phyloP scores from a whole-genome alignment of 306 rosid genomes.

The Macrotyloma uniflorum region DNA sequence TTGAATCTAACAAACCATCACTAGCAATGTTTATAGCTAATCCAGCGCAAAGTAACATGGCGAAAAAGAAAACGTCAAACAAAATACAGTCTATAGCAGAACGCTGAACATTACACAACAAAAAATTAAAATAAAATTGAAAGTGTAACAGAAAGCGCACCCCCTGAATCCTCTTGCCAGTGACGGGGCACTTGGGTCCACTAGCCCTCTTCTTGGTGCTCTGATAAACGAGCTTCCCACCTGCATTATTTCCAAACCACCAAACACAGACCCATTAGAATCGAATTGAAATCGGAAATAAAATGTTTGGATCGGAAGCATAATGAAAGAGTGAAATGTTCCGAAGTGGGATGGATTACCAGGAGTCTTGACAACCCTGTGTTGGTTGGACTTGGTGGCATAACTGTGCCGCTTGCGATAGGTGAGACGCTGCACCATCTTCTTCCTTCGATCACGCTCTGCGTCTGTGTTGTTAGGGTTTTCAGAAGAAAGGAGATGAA shows the following conservation, averaged over 20 bases:
- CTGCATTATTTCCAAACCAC: conserved; percentile 38
- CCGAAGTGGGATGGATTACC: conserved; percentile 34
- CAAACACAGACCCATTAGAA: neutral
- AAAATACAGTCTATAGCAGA: neutral
- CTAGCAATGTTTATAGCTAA: neutral
- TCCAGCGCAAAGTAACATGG: neutral
- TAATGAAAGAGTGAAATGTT: neutral
- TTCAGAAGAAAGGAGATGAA: conserved; percentile 1
- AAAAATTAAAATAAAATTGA: neutral
- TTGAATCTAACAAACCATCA: neutral
- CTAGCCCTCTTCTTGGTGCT: conserved; percentile 78
- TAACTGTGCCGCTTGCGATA: conserved; percentile 75
- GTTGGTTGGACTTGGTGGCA: conserved; percentile 79
- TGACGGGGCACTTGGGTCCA: conserved; percentile 80
- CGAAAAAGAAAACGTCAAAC: neutral
- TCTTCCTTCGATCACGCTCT: conserved; percentile 31
- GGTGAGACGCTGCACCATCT: conserved; percentile 82
- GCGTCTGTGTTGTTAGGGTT: conserved; percentile 38
- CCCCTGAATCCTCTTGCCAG: conserved; percentile 85
- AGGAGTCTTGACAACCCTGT: conserved; percentile 76
- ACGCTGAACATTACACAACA: neutral
- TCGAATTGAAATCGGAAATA: neutral
- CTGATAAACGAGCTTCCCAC: conserved; percentile 78
- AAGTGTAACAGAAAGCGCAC: conserved; percentile 30
- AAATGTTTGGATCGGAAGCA: neutral